Percentiles rank a stretch among this genome's conserved stretches.
These are phyloP conservation scores for Hypoxylon sp. DNA, from an alignment of 2,329 filamentous ascomycete genomes.

Conservation along the genomic window DNA sequence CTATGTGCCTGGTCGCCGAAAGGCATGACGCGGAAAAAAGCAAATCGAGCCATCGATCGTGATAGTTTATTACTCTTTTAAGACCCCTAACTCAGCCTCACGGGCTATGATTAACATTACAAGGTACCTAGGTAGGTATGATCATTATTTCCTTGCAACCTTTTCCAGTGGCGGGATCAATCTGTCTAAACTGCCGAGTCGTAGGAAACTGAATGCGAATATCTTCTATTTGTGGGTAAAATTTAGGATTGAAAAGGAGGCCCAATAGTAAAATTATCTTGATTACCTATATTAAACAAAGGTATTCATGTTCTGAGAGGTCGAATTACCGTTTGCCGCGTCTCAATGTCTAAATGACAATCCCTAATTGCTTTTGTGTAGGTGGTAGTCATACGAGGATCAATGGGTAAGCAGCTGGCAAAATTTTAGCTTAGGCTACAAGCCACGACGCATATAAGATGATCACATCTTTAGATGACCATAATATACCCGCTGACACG, in stretches of 20 bases:
- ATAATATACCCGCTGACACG: constrained; percentile 18
- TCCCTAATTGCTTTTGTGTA: neutral
- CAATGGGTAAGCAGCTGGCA: neutral
- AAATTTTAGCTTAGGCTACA: neutral
- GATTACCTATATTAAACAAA: neutral
- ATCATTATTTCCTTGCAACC: neutral
- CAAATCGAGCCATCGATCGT: neutral
- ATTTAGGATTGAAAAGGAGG: neutral
- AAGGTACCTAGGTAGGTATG: too few relatives aligned
- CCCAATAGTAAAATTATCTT: too few relatives aligned
- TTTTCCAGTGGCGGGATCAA: too few relatives aligned
- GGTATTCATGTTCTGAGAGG: neutral
- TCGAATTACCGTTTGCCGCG: neutral
- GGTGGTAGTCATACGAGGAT: too few relatives aligned
- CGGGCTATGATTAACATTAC: neutral
- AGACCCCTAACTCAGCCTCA: neutral
- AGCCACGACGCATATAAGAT: constrained; percentile 2
- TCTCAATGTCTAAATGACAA: neutral
- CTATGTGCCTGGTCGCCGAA: neutral
- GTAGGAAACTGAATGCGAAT: too few relatives aligned
- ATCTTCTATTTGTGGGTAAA: neutral
- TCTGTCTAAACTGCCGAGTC: too few relatives aligned
- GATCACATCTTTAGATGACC: neutral
- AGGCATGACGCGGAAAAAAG: too few relatives aligned
- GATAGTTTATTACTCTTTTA: too few relatives aligned